Evolutionary conservation across 768 basidiomycete genomes (phyloP).

Genomic region (Lactarius deliciosus): DNA sequence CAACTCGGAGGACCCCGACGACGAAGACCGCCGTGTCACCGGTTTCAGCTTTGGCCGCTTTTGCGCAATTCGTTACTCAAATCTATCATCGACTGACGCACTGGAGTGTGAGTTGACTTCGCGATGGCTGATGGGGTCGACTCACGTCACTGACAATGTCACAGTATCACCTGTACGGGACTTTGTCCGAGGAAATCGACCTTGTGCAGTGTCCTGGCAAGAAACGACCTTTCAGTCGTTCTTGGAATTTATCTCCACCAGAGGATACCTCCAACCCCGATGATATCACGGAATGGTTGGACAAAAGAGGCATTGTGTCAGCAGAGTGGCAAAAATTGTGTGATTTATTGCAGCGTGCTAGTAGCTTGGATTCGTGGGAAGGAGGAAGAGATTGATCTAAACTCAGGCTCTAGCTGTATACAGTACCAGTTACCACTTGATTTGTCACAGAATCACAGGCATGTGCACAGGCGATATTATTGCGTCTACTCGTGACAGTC

Average conservation of each 20-base stretch:
- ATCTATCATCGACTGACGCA: slow-evolving; percentile 74
- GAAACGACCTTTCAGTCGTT: slow-evolving; percentile 52
- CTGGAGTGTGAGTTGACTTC: slow-evolving; percentile 65
- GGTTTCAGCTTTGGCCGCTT: slow-evolving; percentile 72
- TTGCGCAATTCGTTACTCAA: slow-evolving; percentile 62
- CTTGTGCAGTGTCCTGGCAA: slow-evolving; percentile 44
- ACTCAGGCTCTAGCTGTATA: too few species aligned
- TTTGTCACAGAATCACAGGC: not conserved
- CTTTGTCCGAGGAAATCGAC: slow-evolving; percentile 58
- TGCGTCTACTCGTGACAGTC: not conserved
- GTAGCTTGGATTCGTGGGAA: slow-evolving; percentile 54
- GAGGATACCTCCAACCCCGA: slow-evolving; percentile 71
- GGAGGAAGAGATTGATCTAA: slow-evolving; percentile 40
- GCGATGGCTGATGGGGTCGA: not conserved
- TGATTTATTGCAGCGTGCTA: slow-evolving; percentile 72
- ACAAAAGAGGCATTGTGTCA: slow-evolving; percentile 63
- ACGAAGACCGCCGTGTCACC: slow-evolving; percentile 24
- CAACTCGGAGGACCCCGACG: slow-evolving; percentile 34
- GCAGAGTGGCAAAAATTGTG: slow-evolving; percentile 70
- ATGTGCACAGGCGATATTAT: not conserved
- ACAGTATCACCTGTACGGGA: slow-evolving; percentile 65
- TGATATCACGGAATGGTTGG: slow-evolving; percentile 79
- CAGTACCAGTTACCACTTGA: not conserved
- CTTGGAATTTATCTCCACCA: slow-evolving; percentile 57
- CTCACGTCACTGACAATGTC: not conserved